These are phyloP conservation scores for Pseudogymnoascus destructans DNA, from an alignment of 2,329 filamentous ascomycete genomes.

Conservation along the genomic window DNA sequence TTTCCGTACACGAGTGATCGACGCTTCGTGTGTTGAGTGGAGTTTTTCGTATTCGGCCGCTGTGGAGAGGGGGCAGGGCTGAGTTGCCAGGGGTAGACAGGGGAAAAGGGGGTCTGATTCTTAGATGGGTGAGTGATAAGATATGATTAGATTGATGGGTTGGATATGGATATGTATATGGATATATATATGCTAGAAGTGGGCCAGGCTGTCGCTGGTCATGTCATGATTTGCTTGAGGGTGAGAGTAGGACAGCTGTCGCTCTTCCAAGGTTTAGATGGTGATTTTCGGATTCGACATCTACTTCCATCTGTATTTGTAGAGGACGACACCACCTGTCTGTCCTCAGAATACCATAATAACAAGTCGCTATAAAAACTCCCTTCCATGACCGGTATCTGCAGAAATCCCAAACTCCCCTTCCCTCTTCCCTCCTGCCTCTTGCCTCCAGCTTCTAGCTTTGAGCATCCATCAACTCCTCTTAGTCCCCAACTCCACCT, in stretches of 20 bases:
- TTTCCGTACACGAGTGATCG: not conserved
- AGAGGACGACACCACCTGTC: not conserved
- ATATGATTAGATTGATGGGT: not conserved
- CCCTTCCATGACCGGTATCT: not conserved
- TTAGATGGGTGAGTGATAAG: not conserved
- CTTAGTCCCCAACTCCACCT: conserved; percentile 60
- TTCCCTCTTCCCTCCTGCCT: not conserved
- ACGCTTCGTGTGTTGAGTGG: not conserved
- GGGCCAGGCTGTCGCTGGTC: too few species aligned
- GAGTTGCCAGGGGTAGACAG: not conserved
- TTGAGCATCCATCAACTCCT: conserved; percentile 34
- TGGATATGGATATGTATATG: not conserved
- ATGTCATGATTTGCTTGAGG: not conserved
- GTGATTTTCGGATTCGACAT: not conserved
- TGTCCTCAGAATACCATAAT: not conserved
- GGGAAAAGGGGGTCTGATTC: not conserved
- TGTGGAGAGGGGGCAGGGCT: not conserved
- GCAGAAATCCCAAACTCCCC: not conserved
- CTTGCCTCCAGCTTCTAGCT: not conserved
- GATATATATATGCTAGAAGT: too few species aligned
- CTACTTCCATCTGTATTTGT: not conserved
- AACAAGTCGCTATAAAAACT: not conserved
- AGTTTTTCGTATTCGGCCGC: not conserved
- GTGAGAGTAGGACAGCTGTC: not conserved
- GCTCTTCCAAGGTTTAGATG: not conserved